Evolutionary conservation across 2,329 filamentous ascomycete genomes (phyloP).

Genomic region (Aulographum hederae): DNA sequence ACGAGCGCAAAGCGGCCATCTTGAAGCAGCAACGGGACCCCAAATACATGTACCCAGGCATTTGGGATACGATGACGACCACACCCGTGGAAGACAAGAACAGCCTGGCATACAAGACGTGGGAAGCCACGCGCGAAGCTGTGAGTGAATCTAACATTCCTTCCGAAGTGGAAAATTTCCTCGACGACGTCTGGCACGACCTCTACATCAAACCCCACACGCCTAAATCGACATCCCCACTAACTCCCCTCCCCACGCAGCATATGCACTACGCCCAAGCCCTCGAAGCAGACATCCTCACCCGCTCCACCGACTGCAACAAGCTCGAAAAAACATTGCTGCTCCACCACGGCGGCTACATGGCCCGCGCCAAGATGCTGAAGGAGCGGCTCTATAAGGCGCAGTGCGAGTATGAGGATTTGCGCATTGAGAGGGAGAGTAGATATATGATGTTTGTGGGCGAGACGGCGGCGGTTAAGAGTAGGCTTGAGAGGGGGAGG

Average conservation of each 20-base stretch:
- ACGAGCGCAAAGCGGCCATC: too few species aligned
- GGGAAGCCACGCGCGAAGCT: too few species aligned
- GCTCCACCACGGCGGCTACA: slow-evolving; percentile 76
- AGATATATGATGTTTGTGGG: too few species aligned
- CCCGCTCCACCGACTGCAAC: slow-evolving; percentile 63
- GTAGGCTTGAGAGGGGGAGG: slow-evolving; percentile 54
- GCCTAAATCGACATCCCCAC: slow-evolving; percentile 44
- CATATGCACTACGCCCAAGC: slow-evolving; percentile 26
- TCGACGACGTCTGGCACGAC: slow-evolving; percentile 56
- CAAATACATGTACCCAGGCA: too few species aligned
- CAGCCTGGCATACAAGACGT: too few species aligned
- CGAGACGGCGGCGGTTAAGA: slow-evolving; percentile 58
- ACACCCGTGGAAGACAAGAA: too few species aligned
- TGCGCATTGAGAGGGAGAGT: slow-evolving; percentile 57
- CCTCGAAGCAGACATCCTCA: slow-evolving; percentile 54
- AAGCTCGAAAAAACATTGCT: slow-evolving; percentile 89
- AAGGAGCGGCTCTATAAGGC: slow-evolving; percentile 58
- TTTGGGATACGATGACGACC: too few species aligned
- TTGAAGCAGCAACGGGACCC: too few species aligned
- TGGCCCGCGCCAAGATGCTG: slow-evolving; percentile 65
- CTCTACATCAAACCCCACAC: slow-evolving; percentile 45
- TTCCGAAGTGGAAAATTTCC: slow-evolving; percentile 65
- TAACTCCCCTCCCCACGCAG: not conserved
- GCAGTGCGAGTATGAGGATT: slow-evolving; percentile 50
- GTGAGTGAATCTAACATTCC: slow-evolving; percentile 61